Conservation (phyloP, 225 moss, liverwort and hornwort genomes). For the Thuidium tamariscinum region DNA sequence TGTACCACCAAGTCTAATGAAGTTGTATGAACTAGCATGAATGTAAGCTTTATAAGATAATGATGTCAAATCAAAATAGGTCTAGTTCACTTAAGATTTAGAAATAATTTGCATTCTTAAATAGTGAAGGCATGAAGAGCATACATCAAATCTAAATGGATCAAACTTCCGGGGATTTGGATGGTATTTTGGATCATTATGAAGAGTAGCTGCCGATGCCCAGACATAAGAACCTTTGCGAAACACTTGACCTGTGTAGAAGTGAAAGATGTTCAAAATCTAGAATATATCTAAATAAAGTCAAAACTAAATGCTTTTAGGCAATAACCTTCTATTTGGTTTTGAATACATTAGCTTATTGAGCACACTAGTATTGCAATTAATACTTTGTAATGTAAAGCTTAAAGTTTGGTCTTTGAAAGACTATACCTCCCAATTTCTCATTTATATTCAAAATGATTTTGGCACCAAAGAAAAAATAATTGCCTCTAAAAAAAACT, state of each 20-base stretch:
- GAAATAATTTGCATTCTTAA: not conserved
- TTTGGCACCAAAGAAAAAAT: too few species aligned
- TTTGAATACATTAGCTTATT: too few species aligned
- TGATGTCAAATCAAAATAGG: not conserved
- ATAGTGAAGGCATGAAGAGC: not conserved
- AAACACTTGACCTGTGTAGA: not conserved
- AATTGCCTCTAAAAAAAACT: too few species aligned
- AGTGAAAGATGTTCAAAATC: not conserved
- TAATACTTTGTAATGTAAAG: too few species aligned
- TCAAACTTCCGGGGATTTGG: not conserved
- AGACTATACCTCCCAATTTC: too few species aligned
- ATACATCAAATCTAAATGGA: constrained; percentile 11
- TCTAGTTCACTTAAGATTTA: too few species aligned
- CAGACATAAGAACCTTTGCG: not conserved
- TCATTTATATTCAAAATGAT: too few species aligned
- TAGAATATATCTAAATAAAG: too few species aligned
- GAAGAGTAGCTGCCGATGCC: not conserved
- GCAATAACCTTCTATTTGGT: too few species aligned
- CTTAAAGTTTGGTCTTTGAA: too few species aligned
- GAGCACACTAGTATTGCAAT: too few species aligned
- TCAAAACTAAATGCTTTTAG: too few species aligned
- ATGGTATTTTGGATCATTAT: not conserved
- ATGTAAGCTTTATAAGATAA: not conserved
- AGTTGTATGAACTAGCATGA: not conserved
- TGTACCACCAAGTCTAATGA: not conserved